Evolutionary conservation across 2,329 filamentous ascomycete species (phyloP).

Genomic region (Fusarium neocosmosporiellum): DNA sequence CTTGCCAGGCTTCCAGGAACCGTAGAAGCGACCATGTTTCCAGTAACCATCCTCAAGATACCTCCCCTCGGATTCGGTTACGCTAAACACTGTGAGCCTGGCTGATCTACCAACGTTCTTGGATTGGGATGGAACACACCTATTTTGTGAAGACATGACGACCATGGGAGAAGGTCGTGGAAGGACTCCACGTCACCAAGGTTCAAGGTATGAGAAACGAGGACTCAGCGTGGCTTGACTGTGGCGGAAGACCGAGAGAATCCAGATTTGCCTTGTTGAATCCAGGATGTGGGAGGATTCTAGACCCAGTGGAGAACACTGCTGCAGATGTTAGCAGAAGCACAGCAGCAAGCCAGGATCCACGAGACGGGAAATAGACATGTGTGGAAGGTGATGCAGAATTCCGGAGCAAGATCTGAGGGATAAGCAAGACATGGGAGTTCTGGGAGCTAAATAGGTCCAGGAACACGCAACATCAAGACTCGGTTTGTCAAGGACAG

Average conservation of each 20-base stretch:
- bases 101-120: not conserved
- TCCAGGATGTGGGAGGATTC: slow-evolving; percentile 21
- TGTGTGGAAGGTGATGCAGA: slow-evolving; percentile 6
- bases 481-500: slow-evolving; percentile 16
- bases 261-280: slow-evolving; percentile 4
- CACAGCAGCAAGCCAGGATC: slow-evolving; percentile 26
- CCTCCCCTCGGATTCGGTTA: slow-evolving; percentile 29
- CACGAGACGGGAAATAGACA: slow-evolving; percentile 4
- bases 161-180: slow-evolving; percentile 34
- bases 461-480: not conserved
- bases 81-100: slow-evolving; percentile 33
- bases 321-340: slow-evolving; percentile 29
- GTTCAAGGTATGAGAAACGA: slow-evolving; percentile 9
- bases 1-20: slow-evolving; percentile 73
- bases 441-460: not conserved
- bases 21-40: slow-evolving; percentile 78
- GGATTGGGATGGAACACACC: slow-evolving; percentile 33
- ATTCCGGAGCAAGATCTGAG: not conserved
- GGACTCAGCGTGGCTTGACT: slow-evolving; percentile 19
- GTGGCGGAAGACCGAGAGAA: slow-evolving; percentile 14
- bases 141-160: slow-evolving; percentile 47
- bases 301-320: slow-evolving; percentile 19
- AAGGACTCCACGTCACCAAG: slow-evolving; percentile 16
- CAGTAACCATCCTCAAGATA: slow-evolving; percentile 46
- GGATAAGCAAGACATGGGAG: not conserved